Conservation (phyloP, 768 basidiomycete species). For the Tricholoma hemisulphureum region DNA sequence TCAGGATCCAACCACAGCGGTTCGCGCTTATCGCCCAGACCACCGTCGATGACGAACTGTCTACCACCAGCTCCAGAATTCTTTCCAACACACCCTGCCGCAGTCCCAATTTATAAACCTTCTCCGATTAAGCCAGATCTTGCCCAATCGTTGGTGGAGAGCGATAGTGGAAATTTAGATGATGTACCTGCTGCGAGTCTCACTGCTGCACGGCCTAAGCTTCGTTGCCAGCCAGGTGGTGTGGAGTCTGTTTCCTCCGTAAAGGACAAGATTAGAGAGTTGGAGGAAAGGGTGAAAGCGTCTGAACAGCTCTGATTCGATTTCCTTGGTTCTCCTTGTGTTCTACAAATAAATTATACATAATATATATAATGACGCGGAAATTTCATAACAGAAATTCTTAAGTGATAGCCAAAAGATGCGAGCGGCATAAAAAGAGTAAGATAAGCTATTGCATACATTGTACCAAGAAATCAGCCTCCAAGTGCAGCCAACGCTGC, state of each 20-base stretch:
- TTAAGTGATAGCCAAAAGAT: not conserved
- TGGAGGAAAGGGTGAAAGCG: slow-evolving; percentile 34
- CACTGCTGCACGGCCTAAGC: not conserved
- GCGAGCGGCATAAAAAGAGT: not conserved
- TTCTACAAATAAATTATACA: not conserved
- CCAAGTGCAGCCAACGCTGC: slow-evolving; percentile 70
- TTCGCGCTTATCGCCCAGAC: slow-evolving; percentile 18
- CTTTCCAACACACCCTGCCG: not conserved
- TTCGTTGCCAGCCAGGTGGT: not conserved
- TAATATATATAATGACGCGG: not conserved
- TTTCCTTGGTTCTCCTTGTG: not conserved
- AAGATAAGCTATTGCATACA: not conserved
- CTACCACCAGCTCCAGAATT: not conserved
- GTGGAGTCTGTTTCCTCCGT: slow-evolving; percentile 29
- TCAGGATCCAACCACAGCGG: not conserved
- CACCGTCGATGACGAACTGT: slow-evolving; percentile 6
- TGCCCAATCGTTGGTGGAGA: not conserved
- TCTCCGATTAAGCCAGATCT: not conserved
- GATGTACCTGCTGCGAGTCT: not conserved
- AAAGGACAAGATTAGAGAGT: slow-evolving; percentile 40
- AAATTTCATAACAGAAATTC: not conserved
- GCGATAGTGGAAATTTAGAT: not conserved
- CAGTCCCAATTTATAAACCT: not conserved
- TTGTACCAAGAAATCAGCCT: slow-evolving; percentile 24
- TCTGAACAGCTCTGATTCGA: not conserved